Base-by-base conservation (phyloP, 2,329 filamentous ascomycete genomes). In the Chaetomiaceae sp. region DNA sequence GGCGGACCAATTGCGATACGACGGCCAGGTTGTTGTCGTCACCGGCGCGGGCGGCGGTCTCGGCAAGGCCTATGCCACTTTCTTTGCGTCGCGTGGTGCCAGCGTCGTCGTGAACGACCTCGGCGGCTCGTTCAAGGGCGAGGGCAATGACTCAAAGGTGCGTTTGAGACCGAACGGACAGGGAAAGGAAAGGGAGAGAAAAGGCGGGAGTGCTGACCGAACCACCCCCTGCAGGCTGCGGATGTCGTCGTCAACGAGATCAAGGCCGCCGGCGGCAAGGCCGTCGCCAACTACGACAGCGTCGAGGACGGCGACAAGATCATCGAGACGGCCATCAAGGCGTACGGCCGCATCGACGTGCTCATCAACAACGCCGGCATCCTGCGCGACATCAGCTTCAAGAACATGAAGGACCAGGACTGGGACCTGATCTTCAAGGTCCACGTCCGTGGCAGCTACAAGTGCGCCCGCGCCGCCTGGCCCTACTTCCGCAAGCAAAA, bases 321-420 rank as follows among this genome's bases (percentile, higher is more conserved):
- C 70, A 95, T 99, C 73, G 85, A 92, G 60, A 91, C 87, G 20
- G 88, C 88, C 62, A 87, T 93, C 67, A 75, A 88, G 70, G 76
- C 75, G 50, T 93, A 85, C 66, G 88, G 92, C 61, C 88, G 92
- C 64, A 82, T 99, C 71, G 92, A 99, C 70, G 76, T 99, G 58
- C 84, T 99, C 63, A 86, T 99, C 73, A 99, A 99, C 80, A 99
- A 97, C 68, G 93, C 93, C 55, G 92, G 93, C 65, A 97, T 97
- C 66, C 79, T 96, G 54, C 86, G 92, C 55, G 91, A 97, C 73
- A 71, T 97, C 66, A 92, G 88, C 79, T 97, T 99, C 77, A 96
- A 96, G 81, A 97, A 97, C 74, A 95, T 97, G 82, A 93, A 86
- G 70, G 93, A 99, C 69, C 73, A 86, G 66, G 93, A 99, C 70